These are phyloP conservation scores for Cyphellophora europaea DNA, from an alignment of 2,329 filamentous ascomycete genomes.

Conservation along the genomic window DNA sequence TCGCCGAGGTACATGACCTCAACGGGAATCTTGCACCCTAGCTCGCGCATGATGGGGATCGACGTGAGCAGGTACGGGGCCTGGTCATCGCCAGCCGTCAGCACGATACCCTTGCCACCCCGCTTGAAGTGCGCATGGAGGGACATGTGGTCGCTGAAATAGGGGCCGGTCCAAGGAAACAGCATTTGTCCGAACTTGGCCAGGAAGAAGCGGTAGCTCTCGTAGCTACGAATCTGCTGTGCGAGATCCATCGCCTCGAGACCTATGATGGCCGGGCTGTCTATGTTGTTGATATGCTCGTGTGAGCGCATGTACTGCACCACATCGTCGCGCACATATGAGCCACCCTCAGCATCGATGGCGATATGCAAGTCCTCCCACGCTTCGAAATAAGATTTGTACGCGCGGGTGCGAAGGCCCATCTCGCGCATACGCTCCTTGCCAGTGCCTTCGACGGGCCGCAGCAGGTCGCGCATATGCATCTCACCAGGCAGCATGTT, in stretches of 20 bases:
- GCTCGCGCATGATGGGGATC: conserved; percentile 23
- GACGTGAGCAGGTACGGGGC: conserved; percentile 34
- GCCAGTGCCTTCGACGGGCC: conserved; percentile 29
- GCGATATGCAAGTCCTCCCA: conserved; percentile 26
- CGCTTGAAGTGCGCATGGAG: conserved; percentile 33
- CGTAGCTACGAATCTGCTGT: conserved; percentile 31
- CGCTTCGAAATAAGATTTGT: conserved; percentile 29
- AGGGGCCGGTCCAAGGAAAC: conserved; percentile 26
- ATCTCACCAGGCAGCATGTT: conserved; percentile 18
- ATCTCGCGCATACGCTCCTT: conserved; percentile 30
- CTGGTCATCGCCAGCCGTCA: conserved; percentile 36
- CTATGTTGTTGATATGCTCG: conserved; percentile 9
- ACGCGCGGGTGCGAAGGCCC: conserved; percentile 30
- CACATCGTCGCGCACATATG: conserved; percentile 31
- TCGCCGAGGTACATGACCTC: conserved; percentile 30
- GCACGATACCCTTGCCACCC: conserved; percentile 34
- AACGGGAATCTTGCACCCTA: conserved; percentile 18
- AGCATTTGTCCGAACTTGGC: conserved; percentile 29
- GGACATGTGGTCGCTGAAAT: conserved; percentile 36
- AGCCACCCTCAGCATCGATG: conserved; percentile 23
- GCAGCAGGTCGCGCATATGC: conserved; percentile 24
- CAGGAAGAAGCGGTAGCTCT: conserved; percentile 32
- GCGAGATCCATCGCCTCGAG: conserved; percentile 16
- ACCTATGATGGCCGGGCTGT: conserved; percentile 3
- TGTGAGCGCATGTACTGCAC: conserved; percentile 28